Percentiles rank a stretch among this genome's conserved stretches.
phyloP scores from a whole-genome alignment of 2,329 filamentous ascomycete genomes.

The Kalmusia sp. region DNA sequence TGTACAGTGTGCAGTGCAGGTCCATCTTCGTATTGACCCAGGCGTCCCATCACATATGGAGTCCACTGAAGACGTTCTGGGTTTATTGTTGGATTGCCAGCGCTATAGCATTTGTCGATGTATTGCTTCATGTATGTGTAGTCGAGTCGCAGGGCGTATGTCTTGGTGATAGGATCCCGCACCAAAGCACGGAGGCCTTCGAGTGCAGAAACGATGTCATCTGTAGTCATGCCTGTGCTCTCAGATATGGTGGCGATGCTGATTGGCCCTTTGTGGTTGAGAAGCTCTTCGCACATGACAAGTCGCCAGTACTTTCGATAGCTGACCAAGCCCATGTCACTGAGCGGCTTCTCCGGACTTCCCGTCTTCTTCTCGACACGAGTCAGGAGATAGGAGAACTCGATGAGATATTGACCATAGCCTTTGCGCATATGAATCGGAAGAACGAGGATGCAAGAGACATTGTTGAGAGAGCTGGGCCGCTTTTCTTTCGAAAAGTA shows the following conservation, averaged over 20 bases:
- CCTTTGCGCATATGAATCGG: slow-evolving; percentile 97
- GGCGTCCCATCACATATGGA: slow-evolving; percentile 93
- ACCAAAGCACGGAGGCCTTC: slow-evolving; percentile 90
- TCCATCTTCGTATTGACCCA: slow-evolving; percentile 82
- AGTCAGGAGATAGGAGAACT: slow-evolving; percentile 97
- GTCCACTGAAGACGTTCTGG: slow-evolving; percentile 88
- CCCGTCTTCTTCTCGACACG: slow-evolving; percentile 92
- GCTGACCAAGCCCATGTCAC: slow-evolving; percentile 96
- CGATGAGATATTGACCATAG: slow-evolving; percentile 94
- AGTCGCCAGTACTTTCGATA: slow-evolving; percentile 98
- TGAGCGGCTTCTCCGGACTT: slow-evolving; percentile 95
- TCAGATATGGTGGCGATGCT: slow-evolving; percentile 75
- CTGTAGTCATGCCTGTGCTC: slow-evolving; percentile 91
- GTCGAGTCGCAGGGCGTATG: slow-evolving; percentile 90
- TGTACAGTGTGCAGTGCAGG: slow-evolving; percentile 86
- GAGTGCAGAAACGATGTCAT: slow-evolving; percentile 93
- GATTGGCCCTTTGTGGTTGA: slow-evolving; percentile 65
- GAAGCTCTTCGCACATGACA: slow-evolving; percentile 82
- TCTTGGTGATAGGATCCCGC: slow-evolving; percentile 84
- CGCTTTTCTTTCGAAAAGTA: slow-evolving; percentile 99
- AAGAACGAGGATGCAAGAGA: slow-evolving; percentile 94
- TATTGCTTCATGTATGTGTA: slow-evolving; percentile 85
- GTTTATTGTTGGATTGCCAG: slow-evolving; percentile 85
- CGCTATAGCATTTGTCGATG: slow-evolving; percentile 86
- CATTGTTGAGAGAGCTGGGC: slow-evolving; percentile 92